Conservation (phyloP, 2,329 filamentous ascomycete species). For the Sclerotinia nivalis region DNA sequence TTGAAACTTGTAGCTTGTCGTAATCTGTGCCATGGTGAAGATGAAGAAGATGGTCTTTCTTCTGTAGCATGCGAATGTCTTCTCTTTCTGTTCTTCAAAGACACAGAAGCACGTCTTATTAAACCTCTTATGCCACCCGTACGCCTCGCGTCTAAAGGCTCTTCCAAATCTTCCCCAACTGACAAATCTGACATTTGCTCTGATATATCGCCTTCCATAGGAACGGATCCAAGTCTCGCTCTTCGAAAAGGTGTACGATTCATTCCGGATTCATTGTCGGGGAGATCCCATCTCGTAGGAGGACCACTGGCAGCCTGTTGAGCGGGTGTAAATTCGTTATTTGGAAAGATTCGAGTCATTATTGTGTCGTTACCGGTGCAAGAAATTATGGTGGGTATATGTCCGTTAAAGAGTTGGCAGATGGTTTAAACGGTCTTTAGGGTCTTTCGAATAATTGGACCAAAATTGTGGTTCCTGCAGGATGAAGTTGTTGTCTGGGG, state of each 20-base stretch:
- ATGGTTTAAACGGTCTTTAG: background rate
- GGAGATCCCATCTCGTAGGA: background rate
- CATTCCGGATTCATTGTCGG: background rate
- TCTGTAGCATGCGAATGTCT: conserved; percentile 37
- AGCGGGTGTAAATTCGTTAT: conserved; percentile 47
- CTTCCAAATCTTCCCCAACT: conserved; percentile 10
- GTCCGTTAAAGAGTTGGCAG: background rate
- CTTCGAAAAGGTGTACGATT: conserved; percentile 41
- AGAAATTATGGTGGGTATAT: conserved; percentile 4
- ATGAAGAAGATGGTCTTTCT: conserved; percentile 35
- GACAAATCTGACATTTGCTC: conserved; percentile 15
- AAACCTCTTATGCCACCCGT: conserved; percentile 28
- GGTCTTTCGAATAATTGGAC: conserved; percentile 1
- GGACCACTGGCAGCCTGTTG: conserved; percentile 46
- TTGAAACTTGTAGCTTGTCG: conserved; percentile 40
- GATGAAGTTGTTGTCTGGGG: conserved; percentile 14
- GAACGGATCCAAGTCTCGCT: conserved; percentile 21
- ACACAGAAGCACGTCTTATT: conserved; percentile 39
- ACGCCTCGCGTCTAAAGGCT: background rate
- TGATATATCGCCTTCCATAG: conserved; percentile 6
- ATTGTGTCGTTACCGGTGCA: conserved; percentile 1
- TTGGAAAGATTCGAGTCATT: conserved; percentile 45
- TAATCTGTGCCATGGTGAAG: conserved; percentile 36
- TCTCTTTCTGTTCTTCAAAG: conserved; percentile 37
- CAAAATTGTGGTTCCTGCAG: conserved; percentile 12